Conservation (phyloP, 371 early-diverging fungal species). For the Pancytospora epiphaga region DNA sequence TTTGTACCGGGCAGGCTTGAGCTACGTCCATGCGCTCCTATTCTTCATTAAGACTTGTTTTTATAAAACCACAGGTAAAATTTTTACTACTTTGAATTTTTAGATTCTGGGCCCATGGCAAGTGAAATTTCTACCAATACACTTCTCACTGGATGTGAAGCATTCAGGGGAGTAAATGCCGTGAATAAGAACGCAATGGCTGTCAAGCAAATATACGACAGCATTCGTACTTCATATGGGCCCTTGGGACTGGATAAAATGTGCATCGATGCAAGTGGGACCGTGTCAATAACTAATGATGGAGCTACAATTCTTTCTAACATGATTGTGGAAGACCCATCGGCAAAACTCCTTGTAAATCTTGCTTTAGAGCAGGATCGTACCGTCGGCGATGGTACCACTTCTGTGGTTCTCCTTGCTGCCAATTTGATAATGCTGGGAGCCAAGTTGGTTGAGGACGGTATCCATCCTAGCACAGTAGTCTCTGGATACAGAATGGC, state of each 20-base stretch:
- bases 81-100: background rate
- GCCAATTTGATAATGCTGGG: slow-evolving; percentile 88
- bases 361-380: slow-evolving; percentile 96
- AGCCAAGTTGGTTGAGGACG: slow-evolving; percentile 84
- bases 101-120: slow-evolving; percentile 12
- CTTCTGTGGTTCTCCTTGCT: slow-evolving; percentile 96
- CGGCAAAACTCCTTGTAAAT: slow-evolving; percentile 87
- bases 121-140: slow-evolving; percentile 33
- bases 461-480: slow-evolving; percentile 93
- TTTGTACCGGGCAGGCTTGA: too few species aligned
- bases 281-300: slow-evolving; percentile 97
- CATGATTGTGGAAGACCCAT: slow-evolving; percentile 91
- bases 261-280: slow-evolving; percentile 96
- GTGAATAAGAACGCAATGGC: slow-evolving; percentile 35
- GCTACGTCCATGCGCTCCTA: too few species aligned
- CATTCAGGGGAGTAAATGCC: slow-evolving; percentile 22
- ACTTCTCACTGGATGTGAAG: slow-evolving; percentile 34
- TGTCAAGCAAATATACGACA: slow-evolving; percentile 63
- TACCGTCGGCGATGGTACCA: slow-evolving; percentile 99
- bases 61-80: background rate
- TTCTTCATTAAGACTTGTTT: background rate
- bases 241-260: slow-evolving; percentile 99
- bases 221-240: slow-evolving; percentile 92
- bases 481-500: slow-evolving; percentile 92
- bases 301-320: slow-evolving; percentile 95